These are phyloP conservation scores for Dysphania ambrosioides DNA, from an alignment of 148 eudicot species.

Conservation along the genomic window DNA sequence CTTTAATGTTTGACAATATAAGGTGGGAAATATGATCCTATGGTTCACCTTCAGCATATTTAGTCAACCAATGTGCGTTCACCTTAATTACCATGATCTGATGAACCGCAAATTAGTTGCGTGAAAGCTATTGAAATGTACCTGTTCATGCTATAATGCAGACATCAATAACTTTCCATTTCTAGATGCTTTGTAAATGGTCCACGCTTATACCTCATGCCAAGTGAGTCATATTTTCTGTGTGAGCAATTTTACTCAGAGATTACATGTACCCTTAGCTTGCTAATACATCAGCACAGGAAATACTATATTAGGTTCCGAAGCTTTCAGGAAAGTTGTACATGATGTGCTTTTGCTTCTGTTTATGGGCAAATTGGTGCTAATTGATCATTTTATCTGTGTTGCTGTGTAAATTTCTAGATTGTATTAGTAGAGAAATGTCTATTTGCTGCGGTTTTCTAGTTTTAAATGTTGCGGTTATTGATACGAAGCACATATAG, in stretches of 20 bases:
- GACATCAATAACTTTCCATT: not conserved
- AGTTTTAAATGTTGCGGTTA: not conserved
- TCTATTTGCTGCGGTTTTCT: no score
- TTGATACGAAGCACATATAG: not conserved
- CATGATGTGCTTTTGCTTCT: slow-evolving; percentile 21
- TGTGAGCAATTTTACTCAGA: slow-evolving; percentile 21
- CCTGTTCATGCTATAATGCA: not conserved
- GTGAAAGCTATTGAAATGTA: not conserved
- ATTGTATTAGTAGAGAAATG: no score
- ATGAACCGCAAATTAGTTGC: slow-evolving; percentile 49
- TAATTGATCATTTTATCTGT: not conserved
- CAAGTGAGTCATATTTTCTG: slow-evolving; percentile 6
- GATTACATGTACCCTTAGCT: not conserved
- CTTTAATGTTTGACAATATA: slow-evolving; percentile 9
- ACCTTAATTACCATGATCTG: slow-evolving; percentile 87
- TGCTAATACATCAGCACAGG: not conserved
- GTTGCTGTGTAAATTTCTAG: slow-evolving; percentile 9
- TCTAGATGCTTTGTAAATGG: not conserved
- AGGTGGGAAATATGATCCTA: slow-evolving; percentile 96
- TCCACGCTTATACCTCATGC: slow-evolving; percentile 1
- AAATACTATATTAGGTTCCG: not conserved
- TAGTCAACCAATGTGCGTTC: slow-evolving; percentile 94
- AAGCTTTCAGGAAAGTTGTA: slow-evolving; percentile 17
- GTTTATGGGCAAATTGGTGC: not conserved
- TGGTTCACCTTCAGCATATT: slow-evolving; percentile 92